A percentile compares a stretch with the other conserved stretches of the same genome.
These are phyloP conservation scores for Wickerhamomyces bisporus DNA, from an alignment of 805 yeast species.

Conservation along the genomic window DNA sequence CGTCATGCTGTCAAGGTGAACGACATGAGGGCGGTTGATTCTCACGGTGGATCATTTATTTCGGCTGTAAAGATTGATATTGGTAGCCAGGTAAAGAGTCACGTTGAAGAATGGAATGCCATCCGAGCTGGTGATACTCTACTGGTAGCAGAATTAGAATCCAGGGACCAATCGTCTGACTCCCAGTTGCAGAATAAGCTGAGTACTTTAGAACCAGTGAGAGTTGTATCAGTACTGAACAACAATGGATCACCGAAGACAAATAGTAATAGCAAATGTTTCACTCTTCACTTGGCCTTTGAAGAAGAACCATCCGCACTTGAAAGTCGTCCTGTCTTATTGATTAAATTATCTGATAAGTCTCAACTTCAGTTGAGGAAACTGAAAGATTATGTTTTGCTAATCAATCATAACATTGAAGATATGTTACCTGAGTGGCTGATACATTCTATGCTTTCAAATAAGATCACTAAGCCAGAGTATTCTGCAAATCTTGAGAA, in stretches of 20 bases:
- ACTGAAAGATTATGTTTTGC: slow-evolving; percentile 2
- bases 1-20: slow-evolving; percentile 12
- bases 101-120: slow-evolving; percentile 13
- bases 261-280: background rate
- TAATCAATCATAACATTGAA: slow-evolving; percentile 4
- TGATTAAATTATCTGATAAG: slow-evolving; percentile 17
- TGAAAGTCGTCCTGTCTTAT: background rate
- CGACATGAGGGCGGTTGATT: background rate
- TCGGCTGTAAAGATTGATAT: slow-evolving; percentile 5
- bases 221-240: background rate
- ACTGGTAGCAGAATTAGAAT: slow-evolving; percentile 5
- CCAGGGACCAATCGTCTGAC: too few relatives aligned
- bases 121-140: slow-evolving; percentile 13
- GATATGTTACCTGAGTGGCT: slow-evolving; percentile 31
- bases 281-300: background rate
- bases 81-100: background rate
- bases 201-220: slow-evolving; percentile 2
- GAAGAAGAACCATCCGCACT: background rate
- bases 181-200: slow-evolving; percentile 1
- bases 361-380: background rate
- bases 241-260: background rate
- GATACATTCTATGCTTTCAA: slow-evolving; percentile 20
- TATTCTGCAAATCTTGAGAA: too few relatives aligned
- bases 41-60: background rate
- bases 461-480: background rate